Percentiles rank a stretch among this genome's conserved stretches.
Conservation (phyloP, 108 stramenopile genomes). For the Discostella stelligeroides region DNA sequence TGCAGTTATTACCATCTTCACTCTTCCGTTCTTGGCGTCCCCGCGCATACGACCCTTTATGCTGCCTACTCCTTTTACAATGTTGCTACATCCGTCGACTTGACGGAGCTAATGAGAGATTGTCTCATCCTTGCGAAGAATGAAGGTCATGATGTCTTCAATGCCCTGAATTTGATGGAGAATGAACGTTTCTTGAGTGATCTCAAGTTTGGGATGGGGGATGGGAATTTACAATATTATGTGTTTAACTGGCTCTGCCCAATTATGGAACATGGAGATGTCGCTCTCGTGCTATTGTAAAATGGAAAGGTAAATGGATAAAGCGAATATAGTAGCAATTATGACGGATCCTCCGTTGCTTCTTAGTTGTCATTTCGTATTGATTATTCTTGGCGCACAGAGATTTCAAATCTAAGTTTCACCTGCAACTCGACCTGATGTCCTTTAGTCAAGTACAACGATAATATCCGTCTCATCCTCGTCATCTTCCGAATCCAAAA, state of each 20-base stretch:
- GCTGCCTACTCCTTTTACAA: constrained; percentile 99
- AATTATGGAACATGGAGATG: constrained; percentile 78
- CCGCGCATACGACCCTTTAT: constrained; percentile 81
- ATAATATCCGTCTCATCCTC: neutral
- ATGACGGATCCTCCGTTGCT: too few species aligned
- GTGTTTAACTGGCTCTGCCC: constrained; percentile 98
- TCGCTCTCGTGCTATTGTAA: constrained; percentile 96
- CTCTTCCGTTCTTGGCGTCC: constrained; percentile 80
- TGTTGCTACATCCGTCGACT: constrained; percentile 87
- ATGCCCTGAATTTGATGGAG: constrained; percentile 98
- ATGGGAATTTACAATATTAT: constrained; percentile 99
- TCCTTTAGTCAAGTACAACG: neutral
- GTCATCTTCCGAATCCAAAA: constrained; percentile 18
- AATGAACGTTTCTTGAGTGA: constrained; percentile 88
- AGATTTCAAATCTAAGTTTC: too few species aligned
- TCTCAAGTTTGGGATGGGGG: constrained; percentile 97
- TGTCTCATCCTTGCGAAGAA: constrained; percentile 90
- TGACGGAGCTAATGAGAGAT: constrained; percentile 92
- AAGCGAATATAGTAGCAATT: too few species aligned
- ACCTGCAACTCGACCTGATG: neutral
- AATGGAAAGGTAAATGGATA: too few species aligned
- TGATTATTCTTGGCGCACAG: too few species aligned
- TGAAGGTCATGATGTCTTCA: constrained; percentile 95
- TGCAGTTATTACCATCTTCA: constrained; percentile 96
- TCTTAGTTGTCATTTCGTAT: too few species aligned